phyloP scores from a whole-genome alignment of 1,139 yeast species.

The Yamadazyma atlantica region DNA sequence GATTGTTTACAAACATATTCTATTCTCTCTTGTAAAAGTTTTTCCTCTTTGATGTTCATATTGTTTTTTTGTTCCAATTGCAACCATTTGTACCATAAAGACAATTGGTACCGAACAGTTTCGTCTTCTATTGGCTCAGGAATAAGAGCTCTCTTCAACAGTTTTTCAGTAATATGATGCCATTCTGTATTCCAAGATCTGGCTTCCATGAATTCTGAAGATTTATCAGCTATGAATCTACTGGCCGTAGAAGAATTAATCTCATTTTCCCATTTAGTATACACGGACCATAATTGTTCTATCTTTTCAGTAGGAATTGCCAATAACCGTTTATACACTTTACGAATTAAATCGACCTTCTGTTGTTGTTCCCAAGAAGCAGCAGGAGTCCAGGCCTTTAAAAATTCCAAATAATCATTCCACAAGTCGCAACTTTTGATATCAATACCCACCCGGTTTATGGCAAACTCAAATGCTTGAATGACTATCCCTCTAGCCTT shows the following conservation, averaged over 20 bases:
- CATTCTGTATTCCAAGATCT: slow-evolving; percentile 78
- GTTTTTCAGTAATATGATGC: slow-evolving; percentile 52
- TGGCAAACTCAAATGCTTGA: slow-evolving; percentile 84
- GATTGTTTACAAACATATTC: slow-evolving; percentile 75
- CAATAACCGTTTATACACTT: slow-evolving; percentile 68
- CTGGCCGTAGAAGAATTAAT: slow-evolving; percentile 76
- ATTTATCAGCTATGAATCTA: slow-evolving; percentile 78
- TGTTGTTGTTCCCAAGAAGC: slow-evolving; percentile 89
- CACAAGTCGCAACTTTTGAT: slow-evolving; percentile 71
- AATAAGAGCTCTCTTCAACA: slow-evolving; percentile 37
- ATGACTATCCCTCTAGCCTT: slow-evolving; percentile 73
- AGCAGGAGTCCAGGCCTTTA: slow-evolving; percentile 74
- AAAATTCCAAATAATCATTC: slow-evolving; percentile 80
- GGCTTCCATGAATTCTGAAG: slow-evolving; percentile 88
- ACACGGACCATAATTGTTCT: slow-evolving; percentile 78
- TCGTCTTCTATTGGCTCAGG: slow-evolving; percentile 20
- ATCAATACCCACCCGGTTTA: slow-evolving; percentile 77
- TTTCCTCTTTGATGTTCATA: slow-evolving; percentile 53
- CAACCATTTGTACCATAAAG: slow-evolving; percentile 74
- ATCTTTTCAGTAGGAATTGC: slow-evolving; percentile 71
- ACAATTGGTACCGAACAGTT: slow-evolving; percentile 38
- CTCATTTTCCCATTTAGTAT: slow-evolving; percentile 81
- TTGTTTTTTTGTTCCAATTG: slow-evolving; percentile 76
- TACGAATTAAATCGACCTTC: slow-evolving; percentile 73
- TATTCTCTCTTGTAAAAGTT: slow-evolving; percentile 56